These are phyloP conservation scores for Ecytonucleospora hepatopenaei DNA, from an alignment of 371 early-diverging fungal genomes.

Conservation along the genomic window DNA sequence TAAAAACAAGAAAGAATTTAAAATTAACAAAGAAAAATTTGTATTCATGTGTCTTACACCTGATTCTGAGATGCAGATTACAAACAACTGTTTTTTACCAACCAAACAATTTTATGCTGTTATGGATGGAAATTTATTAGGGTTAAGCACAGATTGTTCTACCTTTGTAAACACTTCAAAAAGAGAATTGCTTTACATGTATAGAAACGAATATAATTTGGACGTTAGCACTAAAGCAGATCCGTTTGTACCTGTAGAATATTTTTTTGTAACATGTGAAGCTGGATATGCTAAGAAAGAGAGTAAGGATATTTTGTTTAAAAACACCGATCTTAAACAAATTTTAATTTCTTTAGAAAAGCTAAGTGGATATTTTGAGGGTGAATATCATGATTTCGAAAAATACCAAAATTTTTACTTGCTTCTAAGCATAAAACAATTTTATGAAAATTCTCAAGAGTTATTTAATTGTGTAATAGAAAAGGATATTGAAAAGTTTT, in stretches of 20 bases:
- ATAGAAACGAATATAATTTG: slow-evolving; percentile 23
- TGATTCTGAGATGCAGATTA: slow-evolving; percentile 66
- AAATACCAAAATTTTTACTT: slow-evolving; percentile 35
- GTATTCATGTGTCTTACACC: slow-evolving; percentile 59
- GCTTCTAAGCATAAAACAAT: slow-evolving; percentile 13
- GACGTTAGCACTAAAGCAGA: slow-evolving; percentile 18
- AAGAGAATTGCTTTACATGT: slow-evolving; percentile 59
- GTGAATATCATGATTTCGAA: slow-evolving; percentile 23
- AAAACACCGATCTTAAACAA: not conserved
- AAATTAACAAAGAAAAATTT: slow-evolving; percentile 71
- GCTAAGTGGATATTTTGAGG: slow-evolving; percentile 35
- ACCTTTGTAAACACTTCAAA: slow-evolving; percentile 69
- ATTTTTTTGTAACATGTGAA: slow-evolving; percentile 37
- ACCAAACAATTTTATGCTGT: slow-evolving; percentile 76
- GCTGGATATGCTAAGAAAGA: slow-evolving; percentile 27
- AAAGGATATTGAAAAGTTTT: slow-evolving; percentile 7
- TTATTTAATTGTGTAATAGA: slow-evolving; percentile 14
- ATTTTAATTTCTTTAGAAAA: slow-evolving; percentile 9
- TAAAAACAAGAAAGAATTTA: slow-evolving; percentile 58
- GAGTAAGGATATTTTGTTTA: not conserved
- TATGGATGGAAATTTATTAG: slow-evolving; percentile 74
- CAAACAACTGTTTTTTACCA: slow-evolving; percentile 74
- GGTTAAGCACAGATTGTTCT: slow-evolving; percentile 71
- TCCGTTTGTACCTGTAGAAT: slow-evolving; percentile 37
- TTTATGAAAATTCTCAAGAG: not conserved